These are phyloP conservation scores for Sugiyamaella xylanicola DNA, from an alignment of 1,139 yeast species.

Conservation along the genomic window DNA sequence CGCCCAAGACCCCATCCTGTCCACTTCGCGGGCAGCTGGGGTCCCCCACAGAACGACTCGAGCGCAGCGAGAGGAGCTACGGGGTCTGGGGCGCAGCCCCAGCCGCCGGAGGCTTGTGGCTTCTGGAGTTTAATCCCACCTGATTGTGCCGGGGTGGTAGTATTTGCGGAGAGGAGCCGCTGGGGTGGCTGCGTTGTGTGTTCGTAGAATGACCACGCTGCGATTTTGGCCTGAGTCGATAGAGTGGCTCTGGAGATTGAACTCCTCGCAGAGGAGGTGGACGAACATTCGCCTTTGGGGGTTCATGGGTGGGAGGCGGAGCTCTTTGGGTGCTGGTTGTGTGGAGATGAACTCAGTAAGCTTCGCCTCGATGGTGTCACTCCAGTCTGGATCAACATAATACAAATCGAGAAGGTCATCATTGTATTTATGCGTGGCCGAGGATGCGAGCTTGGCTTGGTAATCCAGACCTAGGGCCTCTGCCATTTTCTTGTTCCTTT, in stretches of 20 bases:
- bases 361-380: constrained; percentile 54
- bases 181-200: constrained; percentile 27
- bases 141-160: constrained; percentile 13
- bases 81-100: background rate
- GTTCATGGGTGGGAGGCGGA: constrained; percentile 75
- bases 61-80: background rate
- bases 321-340: constrained; percentile 42
- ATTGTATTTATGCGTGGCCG: constrained; percentile 30
- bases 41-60: background rate
- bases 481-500: constrained; percentile 63
- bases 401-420: constrained; percentile 36
- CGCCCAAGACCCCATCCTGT: too few species aligned
- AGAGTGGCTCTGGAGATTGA: constrained; percentile 64
- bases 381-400: constrained; percentile 38
- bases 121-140: constrained; percentile 18
- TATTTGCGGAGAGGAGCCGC: constrained; percentile 27
- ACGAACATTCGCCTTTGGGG: constrained; percentile 69
- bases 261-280: constrained; percentile 65
- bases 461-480: constrained; percentile 56
- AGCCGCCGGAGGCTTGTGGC: constrained; percentile 1
- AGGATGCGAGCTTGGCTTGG: constrained; percentile 31
- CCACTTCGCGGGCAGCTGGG: background rate
- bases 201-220: constrained; percentile 56
- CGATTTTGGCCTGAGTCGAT: constrained; percentile 83
- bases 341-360: constrained; percentile 53